Percentiles rank a stretch among this genome's conserved stretches.
phyloP scores from a whole-genome alignment of 2,329 filamentous ascomycete species.

The Colletotrichum godetiae region DNA sequence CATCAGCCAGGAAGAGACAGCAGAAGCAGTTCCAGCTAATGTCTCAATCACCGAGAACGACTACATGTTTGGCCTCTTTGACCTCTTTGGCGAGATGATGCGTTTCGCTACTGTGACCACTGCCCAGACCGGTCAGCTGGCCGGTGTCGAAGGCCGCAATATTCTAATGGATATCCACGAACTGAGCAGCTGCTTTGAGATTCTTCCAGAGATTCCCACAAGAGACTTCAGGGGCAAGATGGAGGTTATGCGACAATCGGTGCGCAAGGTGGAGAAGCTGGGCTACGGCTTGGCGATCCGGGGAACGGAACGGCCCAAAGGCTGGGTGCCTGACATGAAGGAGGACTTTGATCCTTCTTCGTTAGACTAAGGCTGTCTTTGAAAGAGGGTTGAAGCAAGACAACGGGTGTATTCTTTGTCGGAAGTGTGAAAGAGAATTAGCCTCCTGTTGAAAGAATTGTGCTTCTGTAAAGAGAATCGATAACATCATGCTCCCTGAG shows the following conservation, averaged over 20 bases:
- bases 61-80: constrained; percentile 91
- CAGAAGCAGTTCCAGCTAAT: constrained; percentile 57
- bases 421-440: not conserved
- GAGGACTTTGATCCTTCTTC: constrained; percentile 38
- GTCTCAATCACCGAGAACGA: constrained; percentile 82
- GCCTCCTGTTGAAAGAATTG: not conserved
- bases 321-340: constrained; percentile 86
- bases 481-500: not conserved
- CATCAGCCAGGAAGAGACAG: constrained; percentile 74
- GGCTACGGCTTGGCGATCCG: constrained; percentile 90
- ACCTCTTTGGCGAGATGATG: constrained; percentile 97
- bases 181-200: constrained; percentile 81
- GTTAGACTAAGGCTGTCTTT: not conserved
- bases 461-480: not conserved
- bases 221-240: constrained; percentile 80
- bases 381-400: not conserved
- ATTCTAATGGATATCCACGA: constrained; percentile 86
- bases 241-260: constrained; percentile 86
- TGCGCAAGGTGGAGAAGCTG: constrained; percentile 92
- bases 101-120: constrained; percentile 91
- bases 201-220: constrained; percentile 69
- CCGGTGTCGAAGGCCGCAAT: constrained; percentile 56
- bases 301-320: constrained; percentile 88
- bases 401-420: not conserved
- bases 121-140: constrained; percentile 74